These are phyloP conservation scores for Aspergillus udagawae DNA, from an alignment of 2,329 filamentous ascomycete genomes.

Conservation along the genomic window DNA sequence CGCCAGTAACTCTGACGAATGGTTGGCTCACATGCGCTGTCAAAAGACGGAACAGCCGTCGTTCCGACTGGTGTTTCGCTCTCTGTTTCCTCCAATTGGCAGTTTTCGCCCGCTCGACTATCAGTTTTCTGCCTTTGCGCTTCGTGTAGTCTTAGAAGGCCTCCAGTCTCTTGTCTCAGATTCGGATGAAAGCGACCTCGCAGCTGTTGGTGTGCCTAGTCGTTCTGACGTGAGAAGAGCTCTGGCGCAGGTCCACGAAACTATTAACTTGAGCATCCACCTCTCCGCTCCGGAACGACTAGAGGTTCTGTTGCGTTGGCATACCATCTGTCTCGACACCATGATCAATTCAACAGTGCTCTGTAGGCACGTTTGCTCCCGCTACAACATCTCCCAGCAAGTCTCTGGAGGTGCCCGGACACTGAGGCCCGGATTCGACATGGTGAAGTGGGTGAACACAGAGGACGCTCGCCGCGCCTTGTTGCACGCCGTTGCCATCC, in stretches of 20 bases:
- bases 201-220: constrained; percentile 38
- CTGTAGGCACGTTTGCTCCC: constrained; percentile 37
- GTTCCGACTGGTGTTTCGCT: constrained; percentile 40
- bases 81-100: constrained; percentile 34
- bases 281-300: constrained; percentile 36
- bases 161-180: constrained; percentile 43
- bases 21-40: constrained; percentile 35
- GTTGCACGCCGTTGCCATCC: constrained; percentile 44
- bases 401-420: constrained; percentile 32
- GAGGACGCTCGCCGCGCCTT: constrained; percentile 40
- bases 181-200: constrained; percentile 33
- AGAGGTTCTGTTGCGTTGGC: constrained; percentile 43
- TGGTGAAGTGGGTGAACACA: constrained; percentile 36
- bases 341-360: constrained; percentile 40
- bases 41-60: constrained; percentile 30
- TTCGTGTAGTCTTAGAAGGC: constrained; percentile 43
- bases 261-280: constrained; percentile 34
- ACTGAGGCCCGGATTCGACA: constrained; percentile 30
- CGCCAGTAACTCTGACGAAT: constrained; percentile 38
- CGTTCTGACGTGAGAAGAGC: constrained; percentile 38
- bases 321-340: constrained; percentile 43
- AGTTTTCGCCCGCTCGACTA: constrained; percentile 27
- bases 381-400: constrained; percentile 38
- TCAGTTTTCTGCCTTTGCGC: constrained; percentile 38
- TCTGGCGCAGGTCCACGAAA: constrained; percentile 38